Conservation (phyloP, 768 basidiomycete species). For the Lyophyllum shimeji region DNA sequence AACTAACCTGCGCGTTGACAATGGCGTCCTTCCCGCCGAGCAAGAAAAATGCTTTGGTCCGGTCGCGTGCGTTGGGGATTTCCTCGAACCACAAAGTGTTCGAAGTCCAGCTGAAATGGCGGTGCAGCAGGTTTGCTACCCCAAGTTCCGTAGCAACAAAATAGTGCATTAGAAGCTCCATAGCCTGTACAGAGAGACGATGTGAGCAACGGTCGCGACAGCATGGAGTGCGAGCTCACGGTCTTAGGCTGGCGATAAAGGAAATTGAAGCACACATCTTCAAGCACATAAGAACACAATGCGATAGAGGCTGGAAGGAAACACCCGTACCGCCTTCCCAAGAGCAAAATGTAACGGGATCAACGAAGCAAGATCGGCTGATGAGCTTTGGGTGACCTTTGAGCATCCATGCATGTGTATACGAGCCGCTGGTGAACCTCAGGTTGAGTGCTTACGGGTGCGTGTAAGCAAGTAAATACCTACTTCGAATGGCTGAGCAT, state of each 20-base stretch:
- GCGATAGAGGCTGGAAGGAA: neutral
- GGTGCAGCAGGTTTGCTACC: slow-evolving; percentile 79
- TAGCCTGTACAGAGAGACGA: slow-evolving; percentile 44
- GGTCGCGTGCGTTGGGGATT: slow-evolving; percentile 76
- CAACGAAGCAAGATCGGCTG: slow-evolving; percentile 82
- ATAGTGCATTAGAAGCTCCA: slow-evolving; percentile 82
- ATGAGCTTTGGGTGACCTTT: slow-evolving; percentile 73
- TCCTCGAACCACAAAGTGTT: slow-evolving; percentile 92
- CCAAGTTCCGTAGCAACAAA: slow-evolving; percentile 89
- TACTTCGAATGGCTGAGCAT: slow-evolving; percentile 90
- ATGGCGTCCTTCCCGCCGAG: slow-evolving; percentile 85
- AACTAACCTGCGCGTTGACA: slow-evolving; percentile 63
- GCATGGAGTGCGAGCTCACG: slow-evolving; percentile 37
- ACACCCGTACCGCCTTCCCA: slow-evolving; percentile 84
- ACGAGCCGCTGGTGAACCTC: slow-evolving; percentile 57
- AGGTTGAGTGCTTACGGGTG: neutral
- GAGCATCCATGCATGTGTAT: slow-evolving; percentile 86
- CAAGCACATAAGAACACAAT: neutral
- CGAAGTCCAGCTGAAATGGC: slow-evolving; percentile 83
- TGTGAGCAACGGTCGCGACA: slow-evolving; percentile 3
- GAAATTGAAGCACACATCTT: slow-evolving; percentile 91
- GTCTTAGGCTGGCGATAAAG: slow-evolving; percentile 70
- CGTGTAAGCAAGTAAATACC: slow-evolving; percentile 20
- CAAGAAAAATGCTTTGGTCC: slow-evolving; percentile 65
- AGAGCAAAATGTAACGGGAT: slow-evolving; percentile 86